Base-by-base conservation (phyloP, 2,329 filamentous ascomycete genomes). In the Phaeosphaeriaceae sp. region DNA sequence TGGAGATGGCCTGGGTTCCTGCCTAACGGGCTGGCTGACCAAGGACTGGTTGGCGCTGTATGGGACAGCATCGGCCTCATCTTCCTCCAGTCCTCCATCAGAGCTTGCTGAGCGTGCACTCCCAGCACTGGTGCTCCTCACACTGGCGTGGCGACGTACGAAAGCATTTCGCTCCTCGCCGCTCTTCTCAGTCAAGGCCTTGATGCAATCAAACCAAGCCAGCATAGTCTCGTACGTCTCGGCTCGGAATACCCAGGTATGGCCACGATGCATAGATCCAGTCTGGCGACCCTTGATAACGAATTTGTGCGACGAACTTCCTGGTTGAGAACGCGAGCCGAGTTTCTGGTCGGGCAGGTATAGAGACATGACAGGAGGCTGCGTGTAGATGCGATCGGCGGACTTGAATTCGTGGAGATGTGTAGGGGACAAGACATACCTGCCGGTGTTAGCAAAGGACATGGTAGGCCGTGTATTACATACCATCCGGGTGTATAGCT, bases 341-440 rank as follows among this genome's bases (percentile, higher is more conserved):
- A 99, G 85, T 76, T 97, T 97, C 79, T 98, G 95, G 68, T 98
- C 95, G 7, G 91, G 91, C 25, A 99, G 86, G 75, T 95, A 96
- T 55, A 99, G 84, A 44, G 95, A 98, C 94, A 99, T 97, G 74
- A 98, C 88, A 0, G 95, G 95, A 41, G 91, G 89, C 78, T 95
- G 92, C 58, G 87, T 84, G 68, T 85, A 84, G 62, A 89, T 90
- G 76, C 94, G 93, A 79, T 98, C 94, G 66, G 93, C 92, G n/a
- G 93, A 97, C 77, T 97, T 97, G 86, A 98, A 99, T 79, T 99
- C 95, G 81, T 99, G 95, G 21, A 99, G 85, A 79, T 99, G 95
- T 55, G 95, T 98, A 17, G 95, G 92, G 68, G 95, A 97, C 67
- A 99, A 83, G 48, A 98, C 93, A 78, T 97, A 97, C 92, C 91